Conservation (phyloP, 208 protist species). For the Trypanosoma cruzi region DNA sequence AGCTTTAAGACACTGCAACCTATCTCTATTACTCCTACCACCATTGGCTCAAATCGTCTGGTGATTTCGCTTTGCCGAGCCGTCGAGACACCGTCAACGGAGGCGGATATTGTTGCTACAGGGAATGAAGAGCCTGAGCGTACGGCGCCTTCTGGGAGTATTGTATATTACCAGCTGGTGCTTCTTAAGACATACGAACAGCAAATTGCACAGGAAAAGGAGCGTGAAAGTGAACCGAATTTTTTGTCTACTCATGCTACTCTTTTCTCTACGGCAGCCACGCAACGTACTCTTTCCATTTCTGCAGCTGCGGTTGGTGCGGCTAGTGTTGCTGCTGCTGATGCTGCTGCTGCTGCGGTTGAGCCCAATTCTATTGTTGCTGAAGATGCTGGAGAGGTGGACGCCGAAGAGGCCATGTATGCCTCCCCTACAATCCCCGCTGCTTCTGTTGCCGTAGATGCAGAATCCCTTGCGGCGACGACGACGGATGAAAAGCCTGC, state of each 20-base stretch:
- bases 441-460: neutral
- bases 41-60: constrained; percentile 34
- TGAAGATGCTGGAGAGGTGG: neutral
- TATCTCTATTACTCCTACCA: constrained; percentile 42
- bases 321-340: neutral
- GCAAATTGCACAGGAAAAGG: neutral
- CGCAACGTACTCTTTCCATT: no score
- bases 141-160: constrained; percentile 22
- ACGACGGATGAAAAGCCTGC: neutral
- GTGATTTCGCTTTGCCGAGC: constrained; percentile 46
- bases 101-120: neutral
- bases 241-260: no score
- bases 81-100: neutral
- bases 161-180: constrained; percentile 52
- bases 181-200: constrained; percentile 40
- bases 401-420: neutral
- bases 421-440: neutral
- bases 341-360: neutral
- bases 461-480: no score
- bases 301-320: no score
- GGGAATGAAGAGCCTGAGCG: constrained; percentile 1
- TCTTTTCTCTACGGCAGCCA: neutral
- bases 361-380: neutral
- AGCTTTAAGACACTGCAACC: constrained; percentile 65
- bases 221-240: constrained; percentile 9